Evolutionary conservation across 2,329 filamentous ascomycete genomes (phyloP).

Genomic region (Diaporthe humulicola): DNA sequence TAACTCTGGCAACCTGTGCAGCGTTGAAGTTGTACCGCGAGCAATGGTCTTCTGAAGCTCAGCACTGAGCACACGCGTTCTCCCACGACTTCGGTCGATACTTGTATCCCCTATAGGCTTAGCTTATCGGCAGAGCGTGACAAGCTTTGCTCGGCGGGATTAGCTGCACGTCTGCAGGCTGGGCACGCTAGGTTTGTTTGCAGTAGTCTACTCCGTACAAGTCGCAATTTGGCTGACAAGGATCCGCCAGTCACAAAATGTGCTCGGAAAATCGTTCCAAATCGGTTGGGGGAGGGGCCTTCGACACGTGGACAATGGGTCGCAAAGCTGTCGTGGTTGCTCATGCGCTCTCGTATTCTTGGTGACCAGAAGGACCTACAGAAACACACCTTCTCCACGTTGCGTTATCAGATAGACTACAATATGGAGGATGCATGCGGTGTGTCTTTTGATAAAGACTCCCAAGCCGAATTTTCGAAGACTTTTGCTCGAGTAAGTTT

Average conservation of each 20-base stretch:
- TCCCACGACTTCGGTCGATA: neutral
- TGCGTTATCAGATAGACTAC: neutral
- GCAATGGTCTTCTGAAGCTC: neutral
- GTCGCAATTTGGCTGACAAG: neutral
- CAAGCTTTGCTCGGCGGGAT: slow-evolving; percentile 16
- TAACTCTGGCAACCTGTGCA: neutral
- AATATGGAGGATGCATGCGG: neutral
- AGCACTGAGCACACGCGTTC: neutral
- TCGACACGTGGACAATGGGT: slow-evolving; percentile 5
- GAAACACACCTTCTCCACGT: slow-evolving; percentile 16
- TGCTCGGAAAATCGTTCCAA: slow-evolving; percentile 1
- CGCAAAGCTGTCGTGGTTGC: slow-evolving; percentile 5
- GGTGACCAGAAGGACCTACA: slow-evolving; percentile 29
- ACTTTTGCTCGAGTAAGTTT: neutral
- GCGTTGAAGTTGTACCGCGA: neutral
- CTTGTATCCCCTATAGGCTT: neutral
- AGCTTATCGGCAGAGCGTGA: slow-evolving; percentile 6
- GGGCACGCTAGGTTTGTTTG: slow-evolving; percentile 9
- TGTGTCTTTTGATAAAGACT: neutral
- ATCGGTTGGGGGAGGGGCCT: neutral
- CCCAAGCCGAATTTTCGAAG: neutral
- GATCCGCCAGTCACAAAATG: slow-evolving; percentile 10
- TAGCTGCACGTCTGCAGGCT: neutral
- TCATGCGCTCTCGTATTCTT: neutral
- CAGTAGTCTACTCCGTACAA: neutral